These are phyloP conservation scores for Rhynchosporium graminicola DNA, from an alignment of 2,329 filamentous ascomycete genomes.

Conservation along the genomic window DNA sequence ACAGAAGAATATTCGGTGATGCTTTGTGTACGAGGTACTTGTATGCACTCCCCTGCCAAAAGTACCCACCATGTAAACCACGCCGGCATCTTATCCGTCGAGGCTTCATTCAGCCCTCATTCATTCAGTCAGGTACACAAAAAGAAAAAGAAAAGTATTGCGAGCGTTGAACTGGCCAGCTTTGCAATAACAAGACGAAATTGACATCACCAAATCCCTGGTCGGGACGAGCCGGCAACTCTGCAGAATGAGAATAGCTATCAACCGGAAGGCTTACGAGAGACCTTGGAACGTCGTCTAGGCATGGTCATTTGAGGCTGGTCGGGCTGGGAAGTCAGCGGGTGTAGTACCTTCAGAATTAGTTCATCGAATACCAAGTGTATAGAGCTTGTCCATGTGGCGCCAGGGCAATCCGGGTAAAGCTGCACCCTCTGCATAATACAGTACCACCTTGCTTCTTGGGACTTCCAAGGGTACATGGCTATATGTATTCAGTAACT, in stretches of 20 bases:
- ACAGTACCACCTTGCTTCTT: too few relatives aligned
- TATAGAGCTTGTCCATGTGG: background rate
- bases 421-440: conserved; percentile 1
- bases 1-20: too few relatives aligned
- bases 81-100: conserved; percentile 11
- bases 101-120: background rate
- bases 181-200: background rate
- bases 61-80: background rate
- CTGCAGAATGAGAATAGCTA: background rate
- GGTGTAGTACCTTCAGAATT: background rate
- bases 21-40: too few relatives aligned
- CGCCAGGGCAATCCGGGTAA: conserved; percentile 4
- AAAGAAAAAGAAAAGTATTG: background rate
- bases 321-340: conserved; percentile 1
- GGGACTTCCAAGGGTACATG: too few relatives aligned
- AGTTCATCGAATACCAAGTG: background rate
- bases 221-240: conserved; percentile 12
- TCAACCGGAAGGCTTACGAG: background rate
- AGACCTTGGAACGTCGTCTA: background rate
- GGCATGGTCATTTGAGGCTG: conserved; percentile 2
- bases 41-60: background rate
- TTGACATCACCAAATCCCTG: background rate
- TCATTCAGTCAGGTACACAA: background rate
- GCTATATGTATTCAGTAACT: too few relatives aligned
- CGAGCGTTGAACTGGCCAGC: too few relatives aligned